Evolutionary conservation across 2,329 filamentous ascomycete species (phyloP).

Genomic region (Tolypocladium tropicale): DNA sequence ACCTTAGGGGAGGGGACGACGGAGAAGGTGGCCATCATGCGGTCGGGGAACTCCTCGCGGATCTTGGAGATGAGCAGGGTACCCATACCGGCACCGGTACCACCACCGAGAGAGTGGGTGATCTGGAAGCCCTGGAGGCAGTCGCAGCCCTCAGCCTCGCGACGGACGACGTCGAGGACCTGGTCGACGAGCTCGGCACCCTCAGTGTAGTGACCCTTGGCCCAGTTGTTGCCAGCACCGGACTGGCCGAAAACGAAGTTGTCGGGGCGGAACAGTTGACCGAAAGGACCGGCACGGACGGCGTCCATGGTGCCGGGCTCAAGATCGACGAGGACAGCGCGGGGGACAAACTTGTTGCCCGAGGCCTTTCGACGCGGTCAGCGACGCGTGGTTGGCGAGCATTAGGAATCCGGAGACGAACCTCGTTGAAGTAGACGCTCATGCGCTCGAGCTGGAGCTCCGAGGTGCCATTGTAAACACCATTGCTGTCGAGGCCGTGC

Average conservation of each 20-base stretch:
- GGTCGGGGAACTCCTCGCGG: slow-evolving; percentile 98
- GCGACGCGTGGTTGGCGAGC: background rate
- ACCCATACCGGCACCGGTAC: slow-evolving; percentile 99
- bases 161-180: slow-evolving; percentile 95
- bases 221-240: slow-evolving; percentile 99
- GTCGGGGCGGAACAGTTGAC: slow-evolving; percentile 98
- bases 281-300: slow-evolving; percentile 94
- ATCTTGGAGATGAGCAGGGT: slow-evolving; percentile 99
- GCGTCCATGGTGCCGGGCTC: slow-evolving; percentile 99
- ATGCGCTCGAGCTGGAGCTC: slow-evolving; percentile 99
- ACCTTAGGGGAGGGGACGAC: slow-evolving; percentile 98
- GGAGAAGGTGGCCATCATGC: slow-evolving; percentile 99
- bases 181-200: slow-evolving; percentile 98
- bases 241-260: slow-evolving; percentile 99
- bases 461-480: slow-evolving; percentile 97
- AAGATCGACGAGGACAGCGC: slow-evolving; percentile 97
- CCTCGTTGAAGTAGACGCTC: slow-evolving; percentile 97
- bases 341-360: slow-evolving; percentile 98
- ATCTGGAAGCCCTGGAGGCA: slow-evolving; percentile 99
- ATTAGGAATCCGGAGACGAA: slow-evolving; percentile 17
- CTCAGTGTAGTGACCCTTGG: slow-evolving; percentile 99
- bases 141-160: slow-evolving; percentile 97
- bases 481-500: slow-evolving; percentile 95
- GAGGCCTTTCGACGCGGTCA: slow-evolving; percentile 51
- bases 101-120: slow-evolving; percentile 99